Base-by-base conservation (phyloP, 2,329 filamentous ascomycete species). In the Elsinoe perseae region DNA sequence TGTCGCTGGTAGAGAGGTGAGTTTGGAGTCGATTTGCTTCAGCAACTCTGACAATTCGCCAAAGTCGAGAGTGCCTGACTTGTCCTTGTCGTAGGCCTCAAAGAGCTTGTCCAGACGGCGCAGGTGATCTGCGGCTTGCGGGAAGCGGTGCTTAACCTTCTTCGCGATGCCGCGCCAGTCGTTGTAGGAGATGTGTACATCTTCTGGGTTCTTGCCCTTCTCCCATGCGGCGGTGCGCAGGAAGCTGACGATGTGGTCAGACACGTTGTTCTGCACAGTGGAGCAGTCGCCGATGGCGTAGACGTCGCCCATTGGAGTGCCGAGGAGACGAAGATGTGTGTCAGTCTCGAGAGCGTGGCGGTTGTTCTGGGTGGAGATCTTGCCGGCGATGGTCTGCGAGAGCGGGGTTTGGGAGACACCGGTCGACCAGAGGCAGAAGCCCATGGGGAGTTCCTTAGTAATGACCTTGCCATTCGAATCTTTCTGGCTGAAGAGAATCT, bases 351-450 rank as follows among this genome's bases (percentile, higher is more conserved):
- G 80, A 2, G 95, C 93, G 68, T 93, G 91, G 36, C 80, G 82
- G 73, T 98, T 98, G 61, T 83, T 90, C 70, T 98, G 93, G 12
- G 75, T 73, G 3, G 85, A 77, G 2, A 98, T 81, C 64, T 89
- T 87, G n/a, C 80, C 75, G 2, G 91, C 85, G 25, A 98, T 74
- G 16, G 76, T 85, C 70, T 89, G 81, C 68, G 83, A 87, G 62
- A 98, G 84, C 23, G 87, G 80, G 3, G 89, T 87, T 68, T 95
- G 93, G 0, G 91, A 72, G 30, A 98, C 92, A 59, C 93, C 93
- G 0, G 93, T 98, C 0, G 93, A 97, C 93, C 93, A 98, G 12
- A 98, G 78, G 65, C 93, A 97, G 75, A 98, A 95, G 25, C 90
- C 93, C 77, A 89, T 91, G 0, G 93, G 92, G 0, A 98, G 82